phyloP scores from a whole-genome alignment of 228 moss, liverwort and hornwort species.

The Sphagnum fallax region DNA sequence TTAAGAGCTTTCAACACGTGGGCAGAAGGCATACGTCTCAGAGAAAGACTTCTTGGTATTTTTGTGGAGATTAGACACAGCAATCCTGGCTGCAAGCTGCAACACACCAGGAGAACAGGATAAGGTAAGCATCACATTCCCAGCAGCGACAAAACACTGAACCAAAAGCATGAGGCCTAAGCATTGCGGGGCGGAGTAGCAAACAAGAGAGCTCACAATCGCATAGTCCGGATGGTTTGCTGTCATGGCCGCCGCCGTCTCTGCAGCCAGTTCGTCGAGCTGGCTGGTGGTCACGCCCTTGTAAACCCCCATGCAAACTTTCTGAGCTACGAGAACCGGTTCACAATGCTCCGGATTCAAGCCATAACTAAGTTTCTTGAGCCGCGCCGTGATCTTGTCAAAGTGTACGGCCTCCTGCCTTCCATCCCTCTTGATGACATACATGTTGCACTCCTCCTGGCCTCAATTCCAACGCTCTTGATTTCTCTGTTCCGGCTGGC shows the following conservation, averaged over 20 bases:
- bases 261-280: constrained; percentile 92
- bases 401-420: constrained; percentile 93
- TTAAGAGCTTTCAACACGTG: neutral
- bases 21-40: constrained; percentile 52
- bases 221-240: constrained; percentile 91
- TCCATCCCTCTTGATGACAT: constrained; percentile 93
- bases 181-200: neutral
- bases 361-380: constrained; percentile 93
- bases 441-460: constrained; percentile 34
- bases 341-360: constrained; percentile 90
- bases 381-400: constrained; percentile 89
- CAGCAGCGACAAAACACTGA: neutral
- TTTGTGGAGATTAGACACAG: constrained; percentile 92
- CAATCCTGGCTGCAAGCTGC: constrained; percentile 93
- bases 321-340: constrained; percentile 84
- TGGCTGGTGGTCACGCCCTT: constrained; percentile 93
- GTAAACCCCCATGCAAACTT: constrained; percentile 89
- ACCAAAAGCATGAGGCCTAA: neutral
- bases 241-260: constrained; percentile 96
- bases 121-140: neutral
- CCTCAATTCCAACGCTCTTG: neutral
- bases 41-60: constrained; percentile 92
- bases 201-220: constrained; percentile 36
- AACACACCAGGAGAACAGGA: neutral
- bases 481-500: neutral